These are phyloP conservation scores for Halocafeteria seosinensis DNA, from an alignment of 108 stramenopile species.

Conservation along the genomic window DNA sequence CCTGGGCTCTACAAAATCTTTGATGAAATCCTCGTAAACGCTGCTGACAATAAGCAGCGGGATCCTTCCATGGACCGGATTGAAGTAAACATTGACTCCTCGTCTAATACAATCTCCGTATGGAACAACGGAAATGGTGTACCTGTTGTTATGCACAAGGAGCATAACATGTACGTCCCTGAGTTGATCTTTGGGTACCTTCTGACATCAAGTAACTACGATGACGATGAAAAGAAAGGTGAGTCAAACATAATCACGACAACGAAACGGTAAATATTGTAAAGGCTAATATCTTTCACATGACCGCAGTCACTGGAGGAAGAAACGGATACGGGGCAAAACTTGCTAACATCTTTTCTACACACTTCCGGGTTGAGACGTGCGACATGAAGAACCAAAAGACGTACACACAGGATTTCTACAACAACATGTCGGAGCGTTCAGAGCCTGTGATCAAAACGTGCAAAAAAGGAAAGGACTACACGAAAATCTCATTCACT, in stretches of 20 bases:
- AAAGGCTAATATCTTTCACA: too few species aligned
- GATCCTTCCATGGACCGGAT: slow-evolving; percentile 79
- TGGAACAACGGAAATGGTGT: slow-evolving; percentile 70
- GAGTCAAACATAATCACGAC: too few species aligned
- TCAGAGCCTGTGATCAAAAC: slow-evolving; percentile 45
- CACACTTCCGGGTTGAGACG: slow-evolving; percentile 63
- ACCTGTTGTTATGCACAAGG: slow-evolving; percentile 38
- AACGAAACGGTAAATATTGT: too few species aligned
- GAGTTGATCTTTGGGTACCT: slow-evolving; percentile 94
- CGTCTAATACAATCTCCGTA: slow-evolving; percentile 62
- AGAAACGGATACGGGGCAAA: slow-evolving; percentile 98
- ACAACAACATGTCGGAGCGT: slow-evolving; percentile 66
- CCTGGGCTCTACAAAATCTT: slow-evolving; percentile 98
- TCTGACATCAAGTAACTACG: slow-evolving; percentile 89
- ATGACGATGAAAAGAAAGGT: slow-evolving; percentile 80
- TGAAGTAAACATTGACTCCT: slow-evolving; percentile 58
- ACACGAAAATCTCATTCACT: slow-evolving; percentile 81
- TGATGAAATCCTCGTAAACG: slow-evolving; percentile 98
- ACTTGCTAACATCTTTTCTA: slow-evolving; percentile 94
- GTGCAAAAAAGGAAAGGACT: slow-evolving; percentile 61
- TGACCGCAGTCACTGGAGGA: slow-evolving; percentile 88
- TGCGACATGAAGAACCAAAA: slow-evolving; percentile 51
- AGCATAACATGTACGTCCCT: slow-evolving; percentile 50
- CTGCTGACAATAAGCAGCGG: slow-evolving; percentile 98
- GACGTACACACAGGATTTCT: slow-evolving; percentile 62